Base-by-base conservation (phyloP, 2,329 filamentous ascomycete species). In the Colletotrichum liriopes region DNA sequence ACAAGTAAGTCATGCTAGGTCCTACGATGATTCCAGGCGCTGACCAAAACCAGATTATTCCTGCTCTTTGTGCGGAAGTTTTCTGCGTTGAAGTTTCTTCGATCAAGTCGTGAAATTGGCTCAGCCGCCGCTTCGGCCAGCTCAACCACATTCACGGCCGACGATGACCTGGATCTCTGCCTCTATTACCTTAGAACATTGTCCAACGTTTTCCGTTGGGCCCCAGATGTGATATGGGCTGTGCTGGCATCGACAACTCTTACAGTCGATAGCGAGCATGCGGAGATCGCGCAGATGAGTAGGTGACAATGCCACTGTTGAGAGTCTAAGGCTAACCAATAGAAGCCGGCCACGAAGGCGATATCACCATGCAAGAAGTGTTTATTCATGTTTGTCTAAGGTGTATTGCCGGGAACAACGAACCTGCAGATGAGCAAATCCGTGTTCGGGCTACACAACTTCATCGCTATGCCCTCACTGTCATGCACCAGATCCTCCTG, bases 181-280 rank as follows among this genome's bases (percentile, higher is more conserved):
- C 84, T 94, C 3, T 97, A 98, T 80, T 93, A 96, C 77, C 83
- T 98, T 26, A 90, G 90, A 63, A 93, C 93, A 2, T 81, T 98
- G 1, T 91, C 91, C 6, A 93, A 94, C 75, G 87, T 97, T 35
- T 83, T 98, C 20, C 86, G 89, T 35, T 91, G 90, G 81, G 89
- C 90, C 68, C 93, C 88, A 26, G 91, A 93, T 56, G 87, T 88
- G 63, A 91, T 92, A 11, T 95, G 94, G 93, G 85, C 88, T 16
- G 87, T 92, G 5, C 82, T 97, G 49, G 90, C 93, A 1, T 90
- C 90, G 7, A 92, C 92, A 65, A 84, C 85, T 20, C 83, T 90
- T 45, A 81, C 85, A 5, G 83, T 84, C 37, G 82, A 85, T 23
- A 83, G 87, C 43, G 85, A 84, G 35, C 82, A 83, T 26, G 82